Conservation (phyloP, 257 asterid genomes). For the Orobanche coerulescens region DNA sequence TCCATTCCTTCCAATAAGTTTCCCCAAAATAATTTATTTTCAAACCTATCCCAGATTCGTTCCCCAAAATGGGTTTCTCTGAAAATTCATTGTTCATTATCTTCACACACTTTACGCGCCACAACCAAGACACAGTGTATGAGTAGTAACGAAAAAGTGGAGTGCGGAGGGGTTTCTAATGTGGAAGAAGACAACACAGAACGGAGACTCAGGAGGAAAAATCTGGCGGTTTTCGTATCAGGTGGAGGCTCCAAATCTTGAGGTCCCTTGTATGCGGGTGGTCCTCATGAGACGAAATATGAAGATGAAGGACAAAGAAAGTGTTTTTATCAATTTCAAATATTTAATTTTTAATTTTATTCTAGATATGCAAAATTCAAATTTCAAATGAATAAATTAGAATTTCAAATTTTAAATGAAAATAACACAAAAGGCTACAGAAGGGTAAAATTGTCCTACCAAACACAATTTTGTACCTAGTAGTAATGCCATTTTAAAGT, state of each 20-base stretch:
- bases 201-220: conserved; percentile 35
- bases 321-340: too few species aligned
- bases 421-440: too few species aligned
- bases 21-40: conserved; percentile 7
- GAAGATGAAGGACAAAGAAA: too few species aligned
- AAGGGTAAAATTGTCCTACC: too few species aligned
- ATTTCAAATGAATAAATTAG: too few species aligned
- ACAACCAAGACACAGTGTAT: conserved; percentile 4
- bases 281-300: too few species aligned
- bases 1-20: conserved; percentile 16
- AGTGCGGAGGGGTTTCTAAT: conserved; percentile 4
- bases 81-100: conserved; percentile 20
- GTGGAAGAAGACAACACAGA: conserved; percentile 13
- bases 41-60: neutral
- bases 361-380: too few species aligned
- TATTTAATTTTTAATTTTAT: too few species aligned
- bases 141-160: conserved; percentile 15
- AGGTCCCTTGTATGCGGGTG: too few species aligned
- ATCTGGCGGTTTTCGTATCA: conserved; percentile 61
- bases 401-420: too few species aligned
- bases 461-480: too few species aligned
- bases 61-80: conserved; percentile 18
- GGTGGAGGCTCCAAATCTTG: conserved; percentile 87
- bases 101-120: conserved; percentile 13
- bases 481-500: too few species aligned